Evolutionary conservation across 768 basidiomycete genomes (phyloP), one percentile per base, ranked within the genome.

Genomic region (Boletus subparvulus): DNA sequence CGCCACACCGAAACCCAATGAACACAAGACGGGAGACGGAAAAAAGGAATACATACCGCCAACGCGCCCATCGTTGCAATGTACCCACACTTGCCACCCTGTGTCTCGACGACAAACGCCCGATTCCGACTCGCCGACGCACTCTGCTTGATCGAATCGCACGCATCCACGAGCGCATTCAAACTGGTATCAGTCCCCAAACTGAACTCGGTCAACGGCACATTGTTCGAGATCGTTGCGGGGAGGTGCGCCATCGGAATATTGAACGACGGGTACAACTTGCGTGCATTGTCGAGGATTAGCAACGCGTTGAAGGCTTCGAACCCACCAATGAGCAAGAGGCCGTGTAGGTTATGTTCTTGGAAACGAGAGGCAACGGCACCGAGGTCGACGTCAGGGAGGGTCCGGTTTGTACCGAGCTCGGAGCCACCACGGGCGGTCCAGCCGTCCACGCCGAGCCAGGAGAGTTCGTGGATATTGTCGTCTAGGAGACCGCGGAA

Each of bases 371-470:
- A 77, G 5, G 97, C 97, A 41, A 98, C 80, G 12, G 83, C 84
- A 1, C 94, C 96, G 43, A 98, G 82, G 72, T 98, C 93, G 47
- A 83, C 74, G 46, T 88, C 88, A 19, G 97, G 97, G 43, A 94
- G 76, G 12, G 83, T 81, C 47, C 97, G 90, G 77, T 98, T 98
- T 32, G 97, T 98, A 19, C 97, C 97, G 16, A 99, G 85, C 72
- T 99, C 97, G 26, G 95, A 98, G 12, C 97, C 97, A 56, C 97
- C 97, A 26, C 95, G 89, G 12, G 90, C 86, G 72, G 90, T 90
- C 97, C 96, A 99, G 40, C 87, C 87, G 70, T 99, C 97, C 45
- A 98, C 97, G 26, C 92, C 90, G 32, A 99, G 87, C 97, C 97
- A 98, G 9, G 92, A 86, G 13, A 95, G 83, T 64, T 93, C 88